Evolutionary conservation across 306 rosid genomes (phyloP).

Genomic region (Vigna mungo): DNA sequence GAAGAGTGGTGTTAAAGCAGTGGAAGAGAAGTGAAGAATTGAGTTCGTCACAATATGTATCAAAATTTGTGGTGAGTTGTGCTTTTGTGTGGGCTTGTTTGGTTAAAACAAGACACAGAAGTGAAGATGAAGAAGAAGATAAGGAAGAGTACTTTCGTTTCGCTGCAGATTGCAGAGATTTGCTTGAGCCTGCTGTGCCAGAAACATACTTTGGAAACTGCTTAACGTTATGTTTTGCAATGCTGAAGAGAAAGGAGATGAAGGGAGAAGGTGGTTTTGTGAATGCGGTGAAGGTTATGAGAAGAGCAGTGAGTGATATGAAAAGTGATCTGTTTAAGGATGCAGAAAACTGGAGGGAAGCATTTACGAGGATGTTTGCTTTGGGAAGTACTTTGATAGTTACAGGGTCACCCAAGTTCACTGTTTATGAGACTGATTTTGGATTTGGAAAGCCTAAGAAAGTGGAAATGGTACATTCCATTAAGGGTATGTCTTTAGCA

Average conservation of each 20-base stretch:
- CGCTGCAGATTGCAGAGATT: constrained; percentile 52
- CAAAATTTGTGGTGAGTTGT: constrained; percentile 50
- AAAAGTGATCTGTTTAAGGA: constrained; percentile 31
- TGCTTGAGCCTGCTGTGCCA: constrained; percentile 35
- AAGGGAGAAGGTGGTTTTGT: constrained; percentile 46
- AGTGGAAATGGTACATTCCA: constrained; percentile 53
- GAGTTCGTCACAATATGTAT: constrained; percentile 12
- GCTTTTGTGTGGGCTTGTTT: constrained; percentile 47
- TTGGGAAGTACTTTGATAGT: constrained; percentile 38
- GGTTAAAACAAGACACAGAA: constrained; percentile 40
- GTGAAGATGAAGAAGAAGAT: background rate
- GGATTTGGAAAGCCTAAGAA: constrained; percentile 56
- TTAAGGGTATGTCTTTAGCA: constrained; percentile 50
- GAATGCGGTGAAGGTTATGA: constrained; percentile 44
- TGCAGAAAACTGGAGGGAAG: constrained; percentile 44
- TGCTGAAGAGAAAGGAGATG: constrained; percentile 41
- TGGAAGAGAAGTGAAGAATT: constrained; percentile 14
- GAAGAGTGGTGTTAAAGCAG: constrained; percentile 17
- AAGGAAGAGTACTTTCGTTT: constrained; percentile 46
- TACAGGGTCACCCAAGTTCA: constrained; percentile 49
- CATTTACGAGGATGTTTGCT: constrained; percentile 34
- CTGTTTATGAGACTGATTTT: constrained; percentile 52
- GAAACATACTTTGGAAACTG: constrained; percentile 53
- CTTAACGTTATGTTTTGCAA: constrained; percentile 36
- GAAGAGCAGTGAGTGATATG: constrained; percentile 25